A percentile compares a stretch with the other conserved stretches of the same genome.
Conservation (phyloP, 192 early-diverging fungal species). For the Backusella liffmaniae region DNA sequence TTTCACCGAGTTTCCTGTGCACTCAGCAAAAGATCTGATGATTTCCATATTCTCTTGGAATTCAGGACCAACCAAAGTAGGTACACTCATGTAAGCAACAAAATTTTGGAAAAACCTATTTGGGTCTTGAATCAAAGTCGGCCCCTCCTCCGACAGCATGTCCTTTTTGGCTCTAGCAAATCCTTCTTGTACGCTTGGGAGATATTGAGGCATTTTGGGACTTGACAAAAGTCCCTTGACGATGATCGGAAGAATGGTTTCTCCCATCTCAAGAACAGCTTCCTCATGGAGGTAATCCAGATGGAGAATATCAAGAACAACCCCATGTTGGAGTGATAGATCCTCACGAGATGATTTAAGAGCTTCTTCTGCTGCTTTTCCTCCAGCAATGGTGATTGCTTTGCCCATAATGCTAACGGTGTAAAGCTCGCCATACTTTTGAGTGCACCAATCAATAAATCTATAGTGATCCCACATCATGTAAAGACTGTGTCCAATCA, state of each 20-base stretch:
- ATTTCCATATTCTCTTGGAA: conserved; percentile 12
- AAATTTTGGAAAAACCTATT: conserved; percentile 13
- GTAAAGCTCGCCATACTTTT: conserved; percentile 30
- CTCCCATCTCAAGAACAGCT: conserved; percentile 16
- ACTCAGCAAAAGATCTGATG: conserved; percentile 22
- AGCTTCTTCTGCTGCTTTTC: conserved; percentile 20
- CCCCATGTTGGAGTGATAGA: conserved; percentile 20
- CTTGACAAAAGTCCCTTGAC: background rate
- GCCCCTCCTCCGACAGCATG: background rate
- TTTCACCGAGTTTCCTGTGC: conserved; percentile 15
- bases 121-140: background rate
- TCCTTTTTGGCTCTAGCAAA: background rate
- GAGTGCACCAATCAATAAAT: conserved; percentile 26
- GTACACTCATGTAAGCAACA: conserved; percentile 27
- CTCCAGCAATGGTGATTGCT: conserved; percentile 8
- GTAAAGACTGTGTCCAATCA: conserved; percentile 24
- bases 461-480: background rate
- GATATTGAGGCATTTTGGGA: conserved; percentile 8
- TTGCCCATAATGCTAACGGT: conserved; percentile 16
- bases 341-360: conserved; percentile 12
- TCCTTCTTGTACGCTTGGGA: conserved; percentile 11
- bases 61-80: conserved; percentile 20
- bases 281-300: conserved; percentile 15
- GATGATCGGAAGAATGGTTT: conserved; percentile 11
- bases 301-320: conserved; percentile 13